phyloP scores from a whole-genome alignment of 2,329 filamentous ascomycete genomes.

The Aspergillus sclerotialis region DNA sequence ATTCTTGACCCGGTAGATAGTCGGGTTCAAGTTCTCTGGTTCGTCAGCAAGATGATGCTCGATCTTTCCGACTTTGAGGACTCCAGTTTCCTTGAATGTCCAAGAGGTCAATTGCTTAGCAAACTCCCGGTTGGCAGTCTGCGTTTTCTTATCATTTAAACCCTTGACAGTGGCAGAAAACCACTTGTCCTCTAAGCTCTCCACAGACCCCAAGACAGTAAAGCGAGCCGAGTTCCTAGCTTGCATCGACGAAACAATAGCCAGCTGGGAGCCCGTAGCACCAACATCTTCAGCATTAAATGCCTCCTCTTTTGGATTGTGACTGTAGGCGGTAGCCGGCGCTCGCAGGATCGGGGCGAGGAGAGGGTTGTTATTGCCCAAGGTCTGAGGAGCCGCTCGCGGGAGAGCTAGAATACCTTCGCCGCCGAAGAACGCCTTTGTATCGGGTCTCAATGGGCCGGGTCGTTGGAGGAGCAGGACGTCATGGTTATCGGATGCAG shows the following conservation, averaged over 20 bases:
- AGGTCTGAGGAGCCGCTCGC: conserved; percentile 68
- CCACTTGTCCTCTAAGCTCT: conserved; percentile 84
- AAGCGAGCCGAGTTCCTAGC: conserved; percentile 89
- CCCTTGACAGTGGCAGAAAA: conserved; percentile 70
- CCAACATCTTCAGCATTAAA: conserved; percentile 72
- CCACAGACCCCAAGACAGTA: conserved; percentile 74
- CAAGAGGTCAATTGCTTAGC: conserved; percentile 81
- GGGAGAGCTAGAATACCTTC: conserved; percentile 72
- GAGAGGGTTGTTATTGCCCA: conserved; percentile 69
- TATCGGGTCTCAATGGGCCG: conserved; percentile 55
- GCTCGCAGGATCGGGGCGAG: conserved; percentile 77
- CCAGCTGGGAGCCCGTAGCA: conserved; percentile 74
- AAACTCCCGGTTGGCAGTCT: conserved; percentile 76
- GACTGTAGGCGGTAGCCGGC: conserved; percentile 79
- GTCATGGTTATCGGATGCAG: conserved; percentile 77
- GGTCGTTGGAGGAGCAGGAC: conserved; percentile 73
- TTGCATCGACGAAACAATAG: conserved; percentile 78
- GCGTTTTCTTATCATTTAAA: conserved; percentile 46
- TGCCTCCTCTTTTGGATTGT: conserved; percentile 82
- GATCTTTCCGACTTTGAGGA: conserved; percentile 75
- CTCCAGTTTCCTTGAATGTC: conserved; percentile 91
- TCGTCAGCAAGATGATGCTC: conserved; percentile 62
- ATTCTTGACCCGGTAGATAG: conserved; percentile 92
- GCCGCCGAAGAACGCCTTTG: conserved; percentile 71
- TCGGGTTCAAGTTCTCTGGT: conserved; percentile 58